phyloP scores from a whole-genome alignment of 2,329 filamentous ascomycete species.

The Emergomyces orientalis region DNA sequence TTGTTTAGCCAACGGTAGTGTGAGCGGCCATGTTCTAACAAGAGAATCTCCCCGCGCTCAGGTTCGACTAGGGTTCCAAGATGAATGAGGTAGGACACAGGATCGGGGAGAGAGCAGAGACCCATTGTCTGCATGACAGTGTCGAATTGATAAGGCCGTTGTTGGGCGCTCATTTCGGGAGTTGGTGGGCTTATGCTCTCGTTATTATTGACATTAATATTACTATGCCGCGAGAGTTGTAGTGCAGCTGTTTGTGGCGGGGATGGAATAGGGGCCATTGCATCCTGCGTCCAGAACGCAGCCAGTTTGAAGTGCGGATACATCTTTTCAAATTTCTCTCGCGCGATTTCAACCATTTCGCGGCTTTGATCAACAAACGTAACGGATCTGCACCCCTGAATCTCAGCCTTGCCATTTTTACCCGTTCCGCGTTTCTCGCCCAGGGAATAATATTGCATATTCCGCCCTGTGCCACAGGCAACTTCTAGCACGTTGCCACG shows the following conservation, averaged over 20 bases:
- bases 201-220: background rate
- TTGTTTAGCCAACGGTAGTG: slow-evolving; percentile 40
- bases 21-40: slow-evolving; percentile 43
- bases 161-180: background rate
- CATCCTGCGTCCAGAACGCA: slow-evolving; percentile 30
- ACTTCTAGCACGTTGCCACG: slow-evolving; percentile 42
- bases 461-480: slow-evolving; percentile 43
- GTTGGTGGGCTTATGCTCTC: background rate
- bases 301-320: slow-evolving; percentile 27
- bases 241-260: background rate
- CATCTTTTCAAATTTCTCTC: slow-evolving; percentile 34
- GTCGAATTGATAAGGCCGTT: slow-evolving; percentile 29
- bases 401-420: slow-evolving; percentile 22
- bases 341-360: slow-evolving; percentile 40
- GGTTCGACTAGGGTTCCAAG: slow-evolving; percentile 33
- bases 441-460: slow-evolving; percentile 39
- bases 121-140: slow-evolving; percentile 45
- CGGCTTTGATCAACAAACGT: slow-evolving; percentile 42
- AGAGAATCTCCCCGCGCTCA: slow-evolving; percentile 34
- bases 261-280: slow-evolving; percentile 22
- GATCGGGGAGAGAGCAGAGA: slow-evolving; percentile 40
- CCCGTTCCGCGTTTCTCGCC: slow-evolving; percentile 27
- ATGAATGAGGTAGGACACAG: slow-evolving; percentile 34
- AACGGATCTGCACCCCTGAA: slow-evolving; percentile 33
- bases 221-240: background rate